These are phyloP conservation scores for Hypoxylon fuscum DNA, from an alignment of 495 filamentous ascomycete genomes.

Conservation along the genomic window DNA sequence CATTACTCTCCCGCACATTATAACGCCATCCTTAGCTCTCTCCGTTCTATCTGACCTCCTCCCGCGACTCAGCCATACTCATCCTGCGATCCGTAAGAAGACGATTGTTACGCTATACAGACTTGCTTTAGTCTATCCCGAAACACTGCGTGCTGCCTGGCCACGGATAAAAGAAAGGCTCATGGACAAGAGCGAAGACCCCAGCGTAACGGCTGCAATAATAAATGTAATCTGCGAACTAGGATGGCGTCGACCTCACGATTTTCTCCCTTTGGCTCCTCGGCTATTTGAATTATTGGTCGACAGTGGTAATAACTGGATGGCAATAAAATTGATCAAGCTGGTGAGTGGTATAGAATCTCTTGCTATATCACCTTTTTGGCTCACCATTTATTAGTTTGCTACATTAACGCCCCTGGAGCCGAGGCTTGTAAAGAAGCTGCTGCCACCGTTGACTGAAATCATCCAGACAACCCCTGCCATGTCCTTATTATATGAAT, in stretches of 20 bases:
- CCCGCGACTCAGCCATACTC: conserved; percentile 84
- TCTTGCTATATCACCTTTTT: background rate
- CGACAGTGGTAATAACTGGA: conserved; percentile 97
- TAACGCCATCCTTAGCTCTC: conserved; percentile 88
- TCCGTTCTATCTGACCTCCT: conserved; percentile 86
- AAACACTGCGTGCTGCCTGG: conserved; percentile 91
- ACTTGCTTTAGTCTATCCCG: conserved; percentile 91
- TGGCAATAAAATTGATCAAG: conserved; percentile 99
- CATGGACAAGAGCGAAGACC: conserved; percentile 88
- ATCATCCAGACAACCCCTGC: conserved; percentile 93
- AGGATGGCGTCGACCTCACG: conserved; percentile 90
- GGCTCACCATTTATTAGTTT: conserved; percentile 69
- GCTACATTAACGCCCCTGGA: conserved; percentile 93
- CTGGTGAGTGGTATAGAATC: conserved; percentile 65
- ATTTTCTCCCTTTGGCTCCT: conserved; percentile 92
- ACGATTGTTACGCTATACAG: conserved; percentile 92
- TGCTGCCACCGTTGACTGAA: conserved; percentile 92
- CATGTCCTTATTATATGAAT: conserved; percentile 97
- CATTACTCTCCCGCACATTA: conserved; percentile 86
- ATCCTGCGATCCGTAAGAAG: conserved; percentile 88
- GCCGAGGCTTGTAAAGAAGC: conserved; percentile 87
- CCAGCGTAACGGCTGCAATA: conserved; percentile 93
- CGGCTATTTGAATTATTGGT: conserved; percentile 91
- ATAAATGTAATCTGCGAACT: conserved; percentile 97
- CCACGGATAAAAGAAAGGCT: conserved; percentile 94